Base-by-base conservation (phyloP, 495 filamentous ascomycete genomes). In the Hyaloscypha variabilis region DNA sequence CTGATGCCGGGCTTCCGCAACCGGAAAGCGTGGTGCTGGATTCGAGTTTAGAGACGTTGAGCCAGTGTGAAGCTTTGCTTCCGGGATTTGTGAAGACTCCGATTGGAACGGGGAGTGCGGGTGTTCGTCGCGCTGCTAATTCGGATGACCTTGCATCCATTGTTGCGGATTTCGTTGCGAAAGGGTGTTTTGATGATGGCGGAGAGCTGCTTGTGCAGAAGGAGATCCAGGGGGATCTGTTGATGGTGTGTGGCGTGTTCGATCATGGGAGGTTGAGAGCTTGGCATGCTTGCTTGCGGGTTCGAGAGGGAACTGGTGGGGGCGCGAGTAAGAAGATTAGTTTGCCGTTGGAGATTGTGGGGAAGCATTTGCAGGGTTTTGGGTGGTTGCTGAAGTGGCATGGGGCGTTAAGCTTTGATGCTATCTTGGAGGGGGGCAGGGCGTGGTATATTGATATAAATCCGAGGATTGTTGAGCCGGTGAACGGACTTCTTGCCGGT, bases 391-490 rank as follows among this genome's bases (percentile, higher is more conserved):
- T 64, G 19, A 46, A 28, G 8, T 64, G 62, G 62, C 62, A 64
- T 64, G 62, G 62, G 28, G 62, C 62, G 8, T 25, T 64, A 14
- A 64, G 62, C 23, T n/a, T 57, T 8, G 62, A 64, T 64, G 62
- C 52, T 2, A 64, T 64, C 25, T 46, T 64, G 30, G 24, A 39
- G 14, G 62, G 39, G 3, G 34, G 25, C 19, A 64, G 42, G n/a
- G 13, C 23, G 2, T 39, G 28, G 51, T 56, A 64, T 57, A 57
- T 64, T 46, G 62, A 64, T 64, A 25, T 64, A 30, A 64, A 64
- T 57, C 62, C 62, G 4, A 56, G 62, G 52, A 64, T 64, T 29
- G 53, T 58, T 23, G 62, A 64, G 62, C 62, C 62, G 13, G 36
- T 64, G 30, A 64, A 64, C 23, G 62, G 26, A 0, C 34, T 64